A percentile compares a stretch with the other conserved stretches of the same genome.
Conservation (phyloP, 2,329 filamentous ascomycete species). For the Ophiostoma himal-ulmi region DNA sequence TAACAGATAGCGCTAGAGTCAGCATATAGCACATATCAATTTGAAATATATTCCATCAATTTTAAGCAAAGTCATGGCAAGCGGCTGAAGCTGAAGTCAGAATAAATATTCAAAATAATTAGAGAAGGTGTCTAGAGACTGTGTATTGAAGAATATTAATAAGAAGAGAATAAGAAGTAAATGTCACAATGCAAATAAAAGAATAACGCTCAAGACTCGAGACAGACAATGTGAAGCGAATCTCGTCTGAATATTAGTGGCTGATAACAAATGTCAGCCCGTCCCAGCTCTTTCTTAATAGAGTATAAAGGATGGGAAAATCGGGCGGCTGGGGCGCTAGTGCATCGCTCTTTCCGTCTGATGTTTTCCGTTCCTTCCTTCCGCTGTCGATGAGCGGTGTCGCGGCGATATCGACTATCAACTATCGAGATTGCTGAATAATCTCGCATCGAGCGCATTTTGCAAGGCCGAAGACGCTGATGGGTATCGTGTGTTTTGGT, state of each 20-base stretch:
- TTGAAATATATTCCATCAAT: too few species aligned
- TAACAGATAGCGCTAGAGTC: neutral
- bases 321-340: slow-evolving; percentile 11
- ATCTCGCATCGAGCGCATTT: neutral
- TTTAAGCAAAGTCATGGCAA: neutral
- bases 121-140: neutral
- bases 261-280: neutral
- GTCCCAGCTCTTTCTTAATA: neutral
- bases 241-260: neutral
- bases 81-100: neutral
- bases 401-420: neutral
- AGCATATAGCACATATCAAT: neutral
- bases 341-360: neutral
- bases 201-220: neutral
- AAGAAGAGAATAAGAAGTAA: neutral
- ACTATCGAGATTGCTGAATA: neutral
- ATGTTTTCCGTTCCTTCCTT: neutral
- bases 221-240: neutral
- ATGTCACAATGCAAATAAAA: neutral
- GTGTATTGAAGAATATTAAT: neutral
- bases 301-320: neutral
- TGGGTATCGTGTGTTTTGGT: neutral
- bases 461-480: neutral
- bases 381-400: neutral
- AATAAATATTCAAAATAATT: neutral